A percentile compares a stretch with the other conserved stretches of the same genome.
Evolutionary conservation across 2,329 filamentous ascomycete genomes (phyloP).

Genomic region (Aspergillus udagawae): DNA sequence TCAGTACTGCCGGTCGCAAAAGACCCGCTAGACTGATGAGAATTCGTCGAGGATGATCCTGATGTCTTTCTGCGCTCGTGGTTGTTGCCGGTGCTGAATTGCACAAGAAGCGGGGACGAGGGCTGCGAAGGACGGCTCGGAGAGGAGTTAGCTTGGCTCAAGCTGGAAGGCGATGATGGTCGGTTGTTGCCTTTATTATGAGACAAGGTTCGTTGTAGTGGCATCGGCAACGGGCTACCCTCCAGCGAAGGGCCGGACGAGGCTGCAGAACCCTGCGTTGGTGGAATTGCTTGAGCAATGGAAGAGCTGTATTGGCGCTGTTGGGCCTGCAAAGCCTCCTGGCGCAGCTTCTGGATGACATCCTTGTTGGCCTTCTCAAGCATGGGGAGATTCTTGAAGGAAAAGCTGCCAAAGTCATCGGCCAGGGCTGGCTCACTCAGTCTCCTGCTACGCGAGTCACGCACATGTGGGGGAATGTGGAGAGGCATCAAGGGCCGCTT

Average conservation of each 20-base stretch:
- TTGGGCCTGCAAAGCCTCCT: slow-evolving; percentile 76
- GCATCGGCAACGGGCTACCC: slow-evolving; percentile 77
- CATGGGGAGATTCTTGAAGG: slow-evolving; percentile 95
- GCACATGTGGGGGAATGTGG: slow-evolving; percentile 93
- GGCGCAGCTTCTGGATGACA: slow-evolving; percentile 91
- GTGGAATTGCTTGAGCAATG: slow-evolving; percentile 14
- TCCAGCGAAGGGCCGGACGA: slow-evolving; percentile 67
- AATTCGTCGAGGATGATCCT: slow-evolving; percentile 78
- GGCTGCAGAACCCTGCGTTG: slow-evolving; percentile 19
- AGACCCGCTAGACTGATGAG: slow-evolving; percentile 68
- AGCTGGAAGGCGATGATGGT: slow-evolving; percentile 78
- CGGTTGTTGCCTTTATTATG: slow-evolving; percentile 73
- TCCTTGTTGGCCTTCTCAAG: slow-evolving; percentile 98
- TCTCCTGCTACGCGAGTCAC: slow-evolving; percentile 80
- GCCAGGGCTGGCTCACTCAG: slow-evolving; percentile 83
- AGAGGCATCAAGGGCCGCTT: slow-evolving; percentile 92
- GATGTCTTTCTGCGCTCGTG: slow-evolving; percentile 88
- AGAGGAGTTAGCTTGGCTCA: slow-evolving; percentile 77
- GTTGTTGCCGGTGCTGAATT: slow-evolving; percentile 82
- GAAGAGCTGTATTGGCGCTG: slow-evolving; percentile 44
- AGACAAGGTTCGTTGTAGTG: slow-evolving; percentile 76
- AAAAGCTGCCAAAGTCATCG: slow-evolving; percentile 94
- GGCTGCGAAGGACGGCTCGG: slow-evolving; percentile 80
- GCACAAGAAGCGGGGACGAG: slow-evolving; percentile 89
- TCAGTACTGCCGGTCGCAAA: slow-evolving; percentile 72